Percentiles rank a stretch among this genome's conserved stretches.
These are phyloP conservation scores for Penicillium sp. DNA, from an alignment of 2,329 filamentous ascomycete genomes.

Conservation along the genomic window DNA sequence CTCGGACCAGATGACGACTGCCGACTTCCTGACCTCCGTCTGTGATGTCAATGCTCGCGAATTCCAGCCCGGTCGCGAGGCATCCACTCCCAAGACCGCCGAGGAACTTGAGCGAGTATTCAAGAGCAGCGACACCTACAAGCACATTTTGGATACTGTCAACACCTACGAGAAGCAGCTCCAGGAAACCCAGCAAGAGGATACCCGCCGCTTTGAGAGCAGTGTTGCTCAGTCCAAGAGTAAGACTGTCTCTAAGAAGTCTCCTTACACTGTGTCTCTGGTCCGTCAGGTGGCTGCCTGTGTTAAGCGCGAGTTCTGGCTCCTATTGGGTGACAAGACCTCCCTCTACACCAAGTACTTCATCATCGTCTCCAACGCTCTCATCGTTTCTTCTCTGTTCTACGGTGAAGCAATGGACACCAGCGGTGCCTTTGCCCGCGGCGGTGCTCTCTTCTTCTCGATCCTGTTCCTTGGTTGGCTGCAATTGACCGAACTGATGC, in stretches of 20 bases:
- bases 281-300: slow-evolving; percentile 62
- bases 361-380: slow-evolving; percentile 70
- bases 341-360: slow-evolving; percentile 77
- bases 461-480: slow-evolving; percentile 69
- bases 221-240: slow-evolving; percentile 65
- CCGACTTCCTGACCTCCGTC: slow-evolving; percentile 74
- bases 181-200: slow-evolving; percentile 56
- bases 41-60: slow-evolving; percentile 71
- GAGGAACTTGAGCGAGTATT: slow-evolving; percentile 69
- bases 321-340: slow-evolving; percentile 71
- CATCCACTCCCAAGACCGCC: slow-evolving; percentile 66
- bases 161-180: slow-evolving; percentile 59
- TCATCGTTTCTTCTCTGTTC: slow-evolving; percentile 79
- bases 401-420: slow-evolving; percentile 64
- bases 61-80: slow-evolving; percentile 65
- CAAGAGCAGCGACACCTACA: slow-evolving; percentile 61
- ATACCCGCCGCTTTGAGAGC: slow-evolving; percentile 65
- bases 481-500: slow-evolving; percentile 75
- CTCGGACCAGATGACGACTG: slow-evolving; percentile 63
- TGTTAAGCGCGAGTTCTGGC: slow-evolving; percentile 73
- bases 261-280: slow-evolving; percentile 75
- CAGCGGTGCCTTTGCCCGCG: slow-evolving; percentile 61
- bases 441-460: slow-evolving; percentile 65
- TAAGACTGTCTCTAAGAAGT: slow-evolving; percentile 65
- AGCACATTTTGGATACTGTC: slow-evolving; percentile 61